Percentiles rank a stretch among this genome's conserved stretches.
Conservation (phyloP, 805 yeast genomes). For the Kregervanrija pseudodelftensis region DNA sequence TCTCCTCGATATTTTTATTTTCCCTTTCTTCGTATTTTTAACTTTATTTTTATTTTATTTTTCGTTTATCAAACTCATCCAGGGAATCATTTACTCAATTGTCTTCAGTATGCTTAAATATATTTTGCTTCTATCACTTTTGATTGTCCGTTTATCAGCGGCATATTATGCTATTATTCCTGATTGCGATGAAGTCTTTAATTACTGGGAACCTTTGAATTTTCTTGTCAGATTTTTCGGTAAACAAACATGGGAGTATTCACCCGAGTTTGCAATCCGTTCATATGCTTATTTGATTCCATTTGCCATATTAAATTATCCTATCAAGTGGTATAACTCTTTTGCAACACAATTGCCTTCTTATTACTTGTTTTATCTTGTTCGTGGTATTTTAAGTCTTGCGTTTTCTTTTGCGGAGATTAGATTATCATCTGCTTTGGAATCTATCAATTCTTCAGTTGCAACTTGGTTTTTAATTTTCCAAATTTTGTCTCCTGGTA, state of each 20-base stretch:
- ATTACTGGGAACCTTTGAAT: conserved; percentile 93
- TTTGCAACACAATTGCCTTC: conserved; percentile 3
- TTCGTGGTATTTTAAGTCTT: conserved; percentile 39
- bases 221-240: conserved; percentile 74
- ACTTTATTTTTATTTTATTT: conserved; percentile 2
- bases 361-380: conserved; percentile 40
- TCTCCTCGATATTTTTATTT: no score
- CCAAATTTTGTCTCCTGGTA: conserved; percentile 63
- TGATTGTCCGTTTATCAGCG: conserved; percentile 11
- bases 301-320: conserved; percentile 24
- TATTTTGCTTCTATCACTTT: background rate
- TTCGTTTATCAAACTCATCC: conserved; percentile 1
- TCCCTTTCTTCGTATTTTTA: background rate
- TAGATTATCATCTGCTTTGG: conserved; percentile 38
- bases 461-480: conserved; percentile 61
- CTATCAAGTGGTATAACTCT: conserved; percentile 12
- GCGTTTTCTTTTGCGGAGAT: conserved; percentile 46
- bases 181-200: conserved; percentile 89
- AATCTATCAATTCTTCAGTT: conserved; percentile 28
- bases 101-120: no score
- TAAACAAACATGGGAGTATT: conserved; percentile 94
- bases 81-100: background rate
- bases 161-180: conserved; percentile 62
- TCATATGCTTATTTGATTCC: conserved; percentile 74
- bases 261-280: conserved; percentile 81